phyloP scores from a whole-genome alignment of 2,329 filamentous ascomycete species.

The Botrytis sinoallii region DNA sequence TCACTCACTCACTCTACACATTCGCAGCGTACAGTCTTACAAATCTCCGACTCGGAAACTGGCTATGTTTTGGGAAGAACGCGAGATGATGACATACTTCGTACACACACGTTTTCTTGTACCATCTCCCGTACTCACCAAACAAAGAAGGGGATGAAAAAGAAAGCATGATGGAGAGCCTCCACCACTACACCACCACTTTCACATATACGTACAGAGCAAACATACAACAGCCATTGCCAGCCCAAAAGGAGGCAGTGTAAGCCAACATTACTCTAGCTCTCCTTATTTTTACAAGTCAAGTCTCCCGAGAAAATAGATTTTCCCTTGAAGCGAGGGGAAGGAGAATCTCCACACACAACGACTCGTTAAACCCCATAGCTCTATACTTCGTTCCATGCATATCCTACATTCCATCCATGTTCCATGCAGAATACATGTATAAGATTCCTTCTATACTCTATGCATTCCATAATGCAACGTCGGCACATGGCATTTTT shows the following conservation, averaged over 20 bases:
- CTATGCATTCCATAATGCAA: not conserved
- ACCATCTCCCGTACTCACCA: not conserved
- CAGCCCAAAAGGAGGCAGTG: not conserved
- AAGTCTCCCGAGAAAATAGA: not conserved
- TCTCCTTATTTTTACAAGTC: not conserved
- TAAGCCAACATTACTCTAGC: not conserved
- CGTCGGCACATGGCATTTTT: not conserved
- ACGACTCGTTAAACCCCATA: not conserved
- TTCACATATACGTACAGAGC: not conserved
- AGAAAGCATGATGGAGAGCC: not conserved
- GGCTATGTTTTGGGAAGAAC: slow-evolving; percentile 1
- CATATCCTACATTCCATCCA: not conserved
- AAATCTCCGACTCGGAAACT: not conserved
- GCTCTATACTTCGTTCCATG: not conserved
- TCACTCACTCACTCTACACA: not conserved
- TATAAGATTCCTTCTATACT: not conserved
- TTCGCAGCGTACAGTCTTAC: not conserved
- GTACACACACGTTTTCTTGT: not conserved
- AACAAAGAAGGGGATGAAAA: not conserved
- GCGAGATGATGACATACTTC: not conserved
- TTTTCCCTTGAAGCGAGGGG: not conserved
- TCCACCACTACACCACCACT: not conserved
- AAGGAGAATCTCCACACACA: not conserved
- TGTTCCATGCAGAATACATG: not conserved
- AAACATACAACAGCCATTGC: not conserved